These are phyloP conservation scores for Lepidopterella palustris DNA, from an alignment of 495 filamentous ascomycete species.

Conservation along the genomic window DNA sequence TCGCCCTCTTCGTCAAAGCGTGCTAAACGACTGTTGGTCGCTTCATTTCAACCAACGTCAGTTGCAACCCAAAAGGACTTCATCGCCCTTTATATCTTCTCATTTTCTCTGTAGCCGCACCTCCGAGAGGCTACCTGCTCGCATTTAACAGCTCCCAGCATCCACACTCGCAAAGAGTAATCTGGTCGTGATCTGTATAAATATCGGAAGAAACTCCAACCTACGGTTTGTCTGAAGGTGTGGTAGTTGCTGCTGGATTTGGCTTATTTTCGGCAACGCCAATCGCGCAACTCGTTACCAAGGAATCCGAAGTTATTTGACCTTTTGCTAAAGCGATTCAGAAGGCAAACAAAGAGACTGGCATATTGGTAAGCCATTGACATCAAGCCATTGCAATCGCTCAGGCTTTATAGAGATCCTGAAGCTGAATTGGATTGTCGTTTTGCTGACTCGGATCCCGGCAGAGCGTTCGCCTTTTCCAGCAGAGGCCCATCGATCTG, in stretches of 20 bases:
- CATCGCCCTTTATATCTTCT: background rate
- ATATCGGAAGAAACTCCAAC: too few species aligned
- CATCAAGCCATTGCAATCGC: too few species aligned
- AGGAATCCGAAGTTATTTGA: background rate
- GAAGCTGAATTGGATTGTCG: too few species aligned
- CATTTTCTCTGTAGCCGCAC: background rate
- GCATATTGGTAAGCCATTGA: too few species aligned
- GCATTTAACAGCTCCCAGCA: background rate
- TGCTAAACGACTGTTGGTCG: background rate
- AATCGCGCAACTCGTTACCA: background rate
- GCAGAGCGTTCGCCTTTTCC: too few species aligned
- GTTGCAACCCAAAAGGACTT: background rate
- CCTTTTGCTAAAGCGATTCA: background rate
- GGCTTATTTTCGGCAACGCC: background rate
- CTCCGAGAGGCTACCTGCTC: background rate
- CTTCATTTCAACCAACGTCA: background rate
- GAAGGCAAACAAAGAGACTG: background rate
- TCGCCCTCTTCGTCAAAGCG: background rate
- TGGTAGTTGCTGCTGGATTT: background rate
- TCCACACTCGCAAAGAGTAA: too few species aligned
- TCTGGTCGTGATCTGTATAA: too few species aligned
- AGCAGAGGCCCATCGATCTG: too few species aligned
- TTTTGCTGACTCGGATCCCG: too few species aligned
- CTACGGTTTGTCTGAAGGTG: background rate
- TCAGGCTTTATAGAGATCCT: too few species aligned